Evolutionary conservation across 1,284 basidiomycete species (phyloP).

Genomic region (Polyporus tsugae): DNA sequence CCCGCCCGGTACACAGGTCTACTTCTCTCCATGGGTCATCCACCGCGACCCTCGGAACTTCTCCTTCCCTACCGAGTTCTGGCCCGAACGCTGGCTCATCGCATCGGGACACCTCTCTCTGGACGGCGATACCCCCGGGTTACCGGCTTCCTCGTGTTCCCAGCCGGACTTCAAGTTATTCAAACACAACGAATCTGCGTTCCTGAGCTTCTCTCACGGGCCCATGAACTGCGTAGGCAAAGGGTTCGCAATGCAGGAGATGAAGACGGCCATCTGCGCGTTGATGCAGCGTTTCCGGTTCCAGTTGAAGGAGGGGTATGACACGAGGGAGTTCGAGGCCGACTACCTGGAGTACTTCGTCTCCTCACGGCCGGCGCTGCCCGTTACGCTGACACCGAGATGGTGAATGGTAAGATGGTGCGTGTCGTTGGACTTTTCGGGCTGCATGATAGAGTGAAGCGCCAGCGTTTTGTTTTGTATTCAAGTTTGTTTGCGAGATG

Average conservation of each 20-base stretch:
- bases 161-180: conserved; percentile 15
- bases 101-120: conserved; percentile 13
- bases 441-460: too few relatives aligned
- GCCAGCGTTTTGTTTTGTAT: too few relatives aligned
- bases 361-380: conserved; percentile 1
- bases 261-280: conserved; percentile 36
- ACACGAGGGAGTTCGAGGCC: background rate
- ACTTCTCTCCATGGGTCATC: conserved; percentile 38
- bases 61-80: conserved; percentile 38
- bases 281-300: conserved; percentile 40
- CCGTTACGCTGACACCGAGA: background rate
- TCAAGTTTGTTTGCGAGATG: too few relatives aligned
- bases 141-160: background rate
- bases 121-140: background rate
- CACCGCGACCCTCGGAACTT: conserved; percentile 46
- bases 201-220: conserved; percentile 42
- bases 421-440: too few relatives aligned
- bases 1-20: conserved; percentile 38
- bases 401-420: background rate
- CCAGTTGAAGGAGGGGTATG: conserved; percentile 30
- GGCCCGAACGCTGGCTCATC: conserved; percentile 44
- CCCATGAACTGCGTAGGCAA: conserved; percentile 44
- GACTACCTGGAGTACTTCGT: conserved; percentile 8
- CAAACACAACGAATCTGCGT: conserved; percentile 39
- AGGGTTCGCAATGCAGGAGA: conserved; percentile 39